Evolutionary conservation across 495 filamentous ascomycete genomes (phyloP).

Genomic region (Ascodesmis nigricans): DNA sequence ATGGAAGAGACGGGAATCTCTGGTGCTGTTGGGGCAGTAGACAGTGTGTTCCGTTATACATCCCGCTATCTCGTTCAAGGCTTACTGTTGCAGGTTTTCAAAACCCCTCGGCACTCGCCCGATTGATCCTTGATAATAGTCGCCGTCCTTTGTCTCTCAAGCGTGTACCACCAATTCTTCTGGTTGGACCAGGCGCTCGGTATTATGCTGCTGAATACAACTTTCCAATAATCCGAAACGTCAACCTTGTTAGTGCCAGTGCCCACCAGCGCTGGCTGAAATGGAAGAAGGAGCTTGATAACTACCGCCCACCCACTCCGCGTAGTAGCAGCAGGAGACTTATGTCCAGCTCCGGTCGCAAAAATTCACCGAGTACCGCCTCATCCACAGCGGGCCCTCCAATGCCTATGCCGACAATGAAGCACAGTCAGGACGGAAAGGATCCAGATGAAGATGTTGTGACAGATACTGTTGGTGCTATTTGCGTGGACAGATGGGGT

Average conservation of each 20-base stretch:
- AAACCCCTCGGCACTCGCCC: slow-evolving; percentile 77
- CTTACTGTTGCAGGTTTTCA: slow-evolving; percentile 42
- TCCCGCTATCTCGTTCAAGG: slow-evolving; percentile 4
- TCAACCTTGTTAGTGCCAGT: slow-evolving; percentile 49
- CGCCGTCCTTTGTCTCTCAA: slow-evolving; percentile 49
- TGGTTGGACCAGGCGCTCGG: slow-evolving; percentile 63
- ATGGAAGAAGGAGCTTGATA: slow-evolving; percentile 53
- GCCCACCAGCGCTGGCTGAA: slow-evolving; percentile 49
- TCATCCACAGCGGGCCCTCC: background rate
- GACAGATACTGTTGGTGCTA: slow-evolving; percentile 85
- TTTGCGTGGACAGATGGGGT: slow-evolving; percentile 66
- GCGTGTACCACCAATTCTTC: slow-evolving; percentile 77
- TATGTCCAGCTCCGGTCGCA: background rate
- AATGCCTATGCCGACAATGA: slow-evolving; percentile 6
- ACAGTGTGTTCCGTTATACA: slow-evolving; percentile 37
- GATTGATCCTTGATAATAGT: slow-evolving; percentile 55
- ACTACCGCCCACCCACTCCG: slow-evolving; percentile 1
- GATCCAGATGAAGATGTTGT: slow-evolving; percentile 31
- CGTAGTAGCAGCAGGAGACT: background rate
- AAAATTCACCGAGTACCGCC: background rate
- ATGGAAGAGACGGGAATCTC: slow-evolving; percentile 79
- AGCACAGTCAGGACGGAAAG: background rate
- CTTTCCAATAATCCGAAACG: slow-evolving; percentile 43
- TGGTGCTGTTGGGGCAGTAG: slow-evolving; percentile 75
- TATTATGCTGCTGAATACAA: slow-evolving; percentile 64